phyloP scores from a whole-genome alignment of 495 filamentous ascomycete species.

The Trichoderma virens region DNA sequence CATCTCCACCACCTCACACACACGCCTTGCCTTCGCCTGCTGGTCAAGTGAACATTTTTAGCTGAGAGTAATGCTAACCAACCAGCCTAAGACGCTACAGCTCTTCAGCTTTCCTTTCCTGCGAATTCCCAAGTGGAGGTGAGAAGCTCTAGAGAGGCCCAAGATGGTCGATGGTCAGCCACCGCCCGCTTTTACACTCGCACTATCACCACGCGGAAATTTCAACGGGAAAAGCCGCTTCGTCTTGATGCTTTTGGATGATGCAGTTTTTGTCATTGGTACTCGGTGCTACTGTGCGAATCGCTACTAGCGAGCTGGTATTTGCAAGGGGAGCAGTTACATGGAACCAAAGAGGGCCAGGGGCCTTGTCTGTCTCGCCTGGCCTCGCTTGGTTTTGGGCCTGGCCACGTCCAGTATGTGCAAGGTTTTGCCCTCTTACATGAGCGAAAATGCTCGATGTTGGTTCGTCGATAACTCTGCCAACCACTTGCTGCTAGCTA shows the following conservation, averaged over 20 bases:
- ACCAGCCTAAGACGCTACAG: not conserved
- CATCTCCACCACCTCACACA: not conserved
- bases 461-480: not conserved
- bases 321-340: not conserved
- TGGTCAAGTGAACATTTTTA: too few relatives aligned
- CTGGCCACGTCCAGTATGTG: not conserved
- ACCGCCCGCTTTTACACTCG: conserved; percentile 3
- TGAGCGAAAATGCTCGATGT: not conserved
- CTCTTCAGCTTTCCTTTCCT: not conserved
- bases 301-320: not conserved
- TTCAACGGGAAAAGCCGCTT: not conserved
- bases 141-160: too few relatives aligned
- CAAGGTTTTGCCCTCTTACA: conserved; percentile 3
- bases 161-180: not conserved
- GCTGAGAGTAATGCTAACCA: too few relatives aligned
- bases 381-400: not conserved
- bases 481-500: not conserved
- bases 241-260: not conserved
- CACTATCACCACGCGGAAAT: not conserved
- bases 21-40: too few relatives aligned
- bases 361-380: conserved; percentile 1
- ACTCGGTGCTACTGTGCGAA: not conserved
- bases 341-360: not conserved
- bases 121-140: too few relatives aligned
- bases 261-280: not conserved